Evolutionary conservation across 2,329 filamentous ascomycete species (phyloP), one percentile per base, ranked within the genome.

Genomic region (Thelonectria rubi): DNA sequence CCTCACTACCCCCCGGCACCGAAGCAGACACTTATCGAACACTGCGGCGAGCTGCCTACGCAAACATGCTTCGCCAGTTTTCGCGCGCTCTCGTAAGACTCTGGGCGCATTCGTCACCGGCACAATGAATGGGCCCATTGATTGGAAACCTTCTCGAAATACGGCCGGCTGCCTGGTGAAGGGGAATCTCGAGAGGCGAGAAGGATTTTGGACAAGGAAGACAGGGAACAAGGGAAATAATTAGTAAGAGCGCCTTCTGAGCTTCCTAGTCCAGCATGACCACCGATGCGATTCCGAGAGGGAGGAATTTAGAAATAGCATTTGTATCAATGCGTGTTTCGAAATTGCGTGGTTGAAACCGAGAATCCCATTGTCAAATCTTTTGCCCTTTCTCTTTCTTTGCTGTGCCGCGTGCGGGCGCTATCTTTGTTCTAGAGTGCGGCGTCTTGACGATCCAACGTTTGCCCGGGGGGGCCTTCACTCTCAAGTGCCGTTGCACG

Each of bases 141-240:
- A 42, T 49, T 50, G 12, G 55, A 62, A 62, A 24, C 30, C 55
- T 62, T 62, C 60, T 54, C 43, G 60, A 62, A 62, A n/a, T n/a
- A n/a, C n/a, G 5, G 30, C 20, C 58, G 3, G 20, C 32, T 15
- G 40, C 48, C 40, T 46, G 18, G 17, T 42, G 43, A 30, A 34
- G 3, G 11, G 32, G 24, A 24, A 24, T 24, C 24, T 4, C 4
- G 24, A 24, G 24, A 24, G 24, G 24, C 24, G 24, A 24, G 17
- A 32, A 21, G 32, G 26, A 18, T 39, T 37, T 18, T 10, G 20
- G 12, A n/a, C 30, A 47, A 18, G 37, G 18, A 17, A n/a, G n/a
- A n/a, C n/a, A n/a, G n/a, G n/a, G n/a, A n/a, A n/a, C n/a, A n/a
- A n/a, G n/a, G n/a, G n/a, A n/a, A n/a, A n/a, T n/a, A n/a, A n/a